Base-by-base conservation (phyloP, 2,329 filamentous ascomycete species). In the Chrysoporthe austroafricana region DNA sequence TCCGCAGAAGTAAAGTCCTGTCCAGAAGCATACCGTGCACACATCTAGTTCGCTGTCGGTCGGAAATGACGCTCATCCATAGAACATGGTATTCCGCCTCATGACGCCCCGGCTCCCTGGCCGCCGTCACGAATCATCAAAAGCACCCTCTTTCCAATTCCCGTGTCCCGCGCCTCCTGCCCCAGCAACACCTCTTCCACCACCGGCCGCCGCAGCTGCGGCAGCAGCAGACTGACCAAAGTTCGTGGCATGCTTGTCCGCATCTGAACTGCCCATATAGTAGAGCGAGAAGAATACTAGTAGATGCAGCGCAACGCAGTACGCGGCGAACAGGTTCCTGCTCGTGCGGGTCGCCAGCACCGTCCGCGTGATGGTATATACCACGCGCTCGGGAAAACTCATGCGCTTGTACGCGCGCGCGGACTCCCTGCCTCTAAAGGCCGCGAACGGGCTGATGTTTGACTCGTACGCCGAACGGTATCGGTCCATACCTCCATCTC, bases 381-480 rank as follows among this genome's bases (percentile, higher is more conserved):
- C 91, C 60, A 93, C 88, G 50, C 96, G 86, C 79, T 99, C 96
- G 0, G 94, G 94, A 9, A 97, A 82, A 74, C 90, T 95, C 94
- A 99, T 97, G 54, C 94, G 89, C 75, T 94, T 93, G 79, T 97
- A 94, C 1, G 95, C 96, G 60, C 96, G 86, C 7, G 93, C 91
- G 48, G 92, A 94, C 80, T 99, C 96, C 63, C 95, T 88, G n/a
- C 95, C 94, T 57, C 95, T 86, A 82, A 99, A 99, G 2, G 94
- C 94, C 36, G 95, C 94, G 77, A 99, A 99, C 0, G 96, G 96
- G 13, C 94, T 97, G 61, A 99, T 91, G 75, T 96, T 97, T 54
- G 92, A 92, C 81, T 99, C 96, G 80, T 99, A 99, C 13, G 94
- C 93, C 67, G 93, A 91, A 70, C 92, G 88, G 79, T 99, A 99